Conservation (phyloP, 2,329 filamentous ascomycete genomes). For the Pseudocercospora pini-densiflorae region DNA sequence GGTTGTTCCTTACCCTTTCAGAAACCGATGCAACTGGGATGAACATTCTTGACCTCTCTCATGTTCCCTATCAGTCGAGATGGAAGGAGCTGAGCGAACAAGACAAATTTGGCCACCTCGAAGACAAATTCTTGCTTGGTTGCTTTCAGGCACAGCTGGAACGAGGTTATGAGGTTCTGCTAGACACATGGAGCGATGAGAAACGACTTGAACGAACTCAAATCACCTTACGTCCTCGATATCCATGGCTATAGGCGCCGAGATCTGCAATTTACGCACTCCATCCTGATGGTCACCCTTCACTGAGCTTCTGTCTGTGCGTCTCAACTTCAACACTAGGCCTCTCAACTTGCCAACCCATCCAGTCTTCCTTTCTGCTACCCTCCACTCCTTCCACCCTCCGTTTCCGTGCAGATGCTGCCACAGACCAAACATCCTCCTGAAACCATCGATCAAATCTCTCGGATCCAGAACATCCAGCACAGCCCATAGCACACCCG, state of each 20-base stretch:
- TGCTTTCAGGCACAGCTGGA: neutral
- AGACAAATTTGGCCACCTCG: neutral
- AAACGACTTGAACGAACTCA: neutral
- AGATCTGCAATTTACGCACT: neutral
- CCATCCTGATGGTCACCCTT: neutral
- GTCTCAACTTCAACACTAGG: neutral
- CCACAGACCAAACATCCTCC: neutral
- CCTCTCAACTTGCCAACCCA: neutral
- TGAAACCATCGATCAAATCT: conserved; percentile 1
- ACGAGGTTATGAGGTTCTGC: neutral
- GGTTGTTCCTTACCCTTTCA: too few species aligned
- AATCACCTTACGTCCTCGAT: neutral
- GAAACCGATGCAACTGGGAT: neutral
- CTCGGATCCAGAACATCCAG: neutral
- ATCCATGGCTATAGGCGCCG: neutral
- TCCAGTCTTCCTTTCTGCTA: neutral
- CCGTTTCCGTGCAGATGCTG: neutral
- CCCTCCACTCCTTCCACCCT: neutral
- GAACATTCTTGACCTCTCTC: neutral
- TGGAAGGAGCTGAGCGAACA: neutral
- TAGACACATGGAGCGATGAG: neutral
- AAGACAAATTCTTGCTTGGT: neutral
- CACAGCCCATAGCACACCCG: neutral
- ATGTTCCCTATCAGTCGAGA: neutral
- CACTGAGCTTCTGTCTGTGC: neutral